A percentile compares a stretch with the other conserved stretches of the same genome.
Evolutionary conservation across 1,139 yeast species (phyloP).

Genomic region (Candida frijolesensis): DNA sequence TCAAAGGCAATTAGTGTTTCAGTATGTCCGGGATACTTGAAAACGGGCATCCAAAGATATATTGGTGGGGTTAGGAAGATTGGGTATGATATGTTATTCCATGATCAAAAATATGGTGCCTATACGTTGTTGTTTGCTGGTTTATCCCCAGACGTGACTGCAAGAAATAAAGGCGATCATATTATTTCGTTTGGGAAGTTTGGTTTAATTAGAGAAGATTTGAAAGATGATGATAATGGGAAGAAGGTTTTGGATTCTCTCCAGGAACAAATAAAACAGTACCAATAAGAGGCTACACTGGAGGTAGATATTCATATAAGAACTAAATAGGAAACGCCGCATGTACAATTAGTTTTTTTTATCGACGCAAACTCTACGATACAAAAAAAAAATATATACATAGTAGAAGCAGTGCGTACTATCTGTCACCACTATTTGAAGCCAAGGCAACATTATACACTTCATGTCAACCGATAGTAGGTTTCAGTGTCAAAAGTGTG

Average conservation of each 20-base stretch:
- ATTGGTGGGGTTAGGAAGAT: conserved; percentile 12
- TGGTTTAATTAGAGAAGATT: conserved; percentile 8
- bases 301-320: neutral
- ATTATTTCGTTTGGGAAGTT: conserved; percentile 12
- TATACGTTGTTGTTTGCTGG: conserved; percentile 24
- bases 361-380: no score
- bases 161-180: conserved; percentile 6
- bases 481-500: conserved; percentile 37
- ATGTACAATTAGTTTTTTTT: neutral
- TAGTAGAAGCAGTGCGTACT: neutral
- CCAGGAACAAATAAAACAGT: conserved; percentile 9
- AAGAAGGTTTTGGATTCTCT: conserved; percentile 9
- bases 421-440: neutral
- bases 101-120: conserved; percentile 17
- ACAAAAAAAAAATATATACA: neutral
- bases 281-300: neutral
- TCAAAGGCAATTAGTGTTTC: conserved; percentile 40
- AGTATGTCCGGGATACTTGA: conserved; percentile 49
- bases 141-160: conserved; percentile 15
- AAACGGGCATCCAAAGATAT: conserved; percentile 43
- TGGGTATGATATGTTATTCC: neutral
- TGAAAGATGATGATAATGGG: conserved; percentile 6
- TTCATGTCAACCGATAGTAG: neutral
- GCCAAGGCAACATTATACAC: neutral
- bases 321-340: neutral